Percentiles rank a stretch among this genome's conserved stretches.
Evolutionary conservation across 257 asterid species (phyloP).

Genomic region (Ehretia macrophylla): DNA sequence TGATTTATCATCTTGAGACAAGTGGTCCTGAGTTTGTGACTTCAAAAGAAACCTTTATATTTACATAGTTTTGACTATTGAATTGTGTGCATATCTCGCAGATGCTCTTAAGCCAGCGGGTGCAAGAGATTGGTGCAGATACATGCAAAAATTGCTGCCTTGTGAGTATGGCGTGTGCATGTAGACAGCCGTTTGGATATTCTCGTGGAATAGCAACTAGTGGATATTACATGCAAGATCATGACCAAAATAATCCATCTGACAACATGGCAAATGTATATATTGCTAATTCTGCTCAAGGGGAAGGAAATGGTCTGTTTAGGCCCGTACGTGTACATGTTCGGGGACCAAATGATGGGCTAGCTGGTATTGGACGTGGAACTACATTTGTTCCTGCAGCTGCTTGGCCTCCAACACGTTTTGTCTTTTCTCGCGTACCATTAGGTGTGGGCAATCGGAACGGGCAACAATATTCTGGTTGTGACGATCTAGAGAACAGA

Average conservation of each 20-base stretch:
- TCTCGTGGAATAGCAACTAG: constrained; percentile 50
- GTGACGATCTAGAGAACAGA: constrained; percentile 77
- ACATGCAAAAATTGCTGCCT: constrained; percentile 88
- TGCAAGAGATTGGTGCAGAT: constrained; percentile 81
- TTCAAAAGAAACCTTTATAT: constrained; percentile 6
- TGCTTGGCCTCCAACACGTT: constrained; percentile 96
- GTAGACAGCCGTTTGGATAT: constrained; percentile 69
- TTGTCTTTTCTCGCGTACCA: constrained; percentile 98
- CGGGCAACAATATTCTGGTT: constrained; percentile 64
- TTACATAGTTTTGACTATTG: background rate
- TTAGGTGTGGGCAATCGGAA: constrained; percentile 79
- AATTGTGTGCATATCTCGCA: constrained; percentile 26
- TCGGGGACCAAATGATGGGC: constrained; percentile 83
- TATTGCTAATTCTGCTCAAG: constrained; percentile 63
- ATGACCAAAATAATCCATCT: constrained; percentile 53
- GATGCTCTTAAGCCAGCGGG: constrained; percentile 94
- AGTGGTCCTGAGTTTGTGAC: background rate
- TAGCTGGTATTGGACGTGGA: constrained; percentile 96
- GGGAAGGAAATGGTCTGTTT: constrained; percentile 68
- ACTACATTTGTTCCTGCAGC: constrained; percentile 71
- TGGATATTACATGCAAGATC: constrained; percentile 71
- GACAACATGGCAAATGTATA: constrained; percentile 61
- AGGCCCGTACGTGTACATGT: constrained; percentile 86
- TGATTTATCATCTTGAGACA: too few species aligned
- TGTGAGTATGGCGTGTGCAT: constrained; percentile 65